Percentiles rank a stretch among this genome's conserved stretches.
These are phyloP conservation scores for Leccinum fuscescens DNA, from an alignment of 1,284 basidiomycete species.

Conservation along the genomic window DNA sequence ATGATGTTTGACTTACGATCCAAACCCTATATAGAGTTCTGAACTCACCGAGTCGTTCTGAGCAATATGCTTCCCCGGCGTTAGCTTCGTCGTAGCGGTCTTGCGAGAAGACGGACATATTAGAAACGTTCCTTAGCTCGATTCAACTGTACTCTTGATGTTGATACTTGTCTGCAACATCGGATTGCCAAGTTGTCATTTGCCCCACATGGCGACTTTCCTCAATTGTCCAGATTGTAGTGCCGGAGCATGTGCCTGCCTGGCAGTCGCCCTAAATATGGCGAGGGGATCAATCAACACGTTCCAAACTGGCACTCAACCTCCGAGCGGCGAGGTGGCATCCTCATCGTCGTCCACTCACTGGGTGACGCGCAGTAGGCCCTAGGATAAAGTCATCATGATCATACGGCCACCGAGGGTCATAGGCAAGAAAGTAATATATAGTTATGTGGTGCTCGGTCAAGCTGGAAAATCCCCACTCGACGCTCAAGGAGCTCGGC, in stretches of 20 bases:
- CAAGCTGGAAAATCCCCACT: neutral
- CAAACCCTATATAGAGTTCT: constrained; percentile 8
- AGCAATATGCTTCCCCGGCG: neutral
- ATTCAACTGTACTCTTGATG: constrained; percentile 17
- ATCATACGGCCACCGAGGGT: neutral
- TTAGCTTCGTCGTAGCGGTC: neutral
- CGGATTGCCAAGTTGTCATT: constrained; percentile 14
- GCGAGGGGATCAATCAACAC: neutral
- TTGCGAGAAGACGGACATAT: constrained; percentile 4
- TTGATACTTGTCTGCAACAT: constrained; percentile 2
- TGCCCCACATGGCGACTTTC: constrained; percentile 6
- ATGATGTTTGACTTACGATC: constrained; percentile 1
- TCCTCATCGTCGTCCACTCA: neutral
- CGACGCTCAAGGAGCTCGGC: neutral
- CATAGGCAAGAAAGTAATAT: neutral
- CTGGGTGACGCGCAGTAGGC: neutral
- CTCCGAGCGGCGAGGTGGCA: neutral
- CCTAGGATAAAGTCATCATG: neutral
- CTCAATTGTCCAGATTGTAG: neutral
- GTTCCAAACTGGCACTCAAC: neutral
- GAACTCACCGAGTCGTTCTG: neutral
- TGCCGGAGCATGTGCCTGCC: neutral
- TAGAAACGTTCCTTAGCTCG: constrained; percentile 11
- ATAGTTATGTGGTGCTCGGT: neutral
- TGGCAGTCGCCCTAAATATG: neutral